Conservation (phyloP, 1,284 basidiomycete genomes). For the Puccinia polysora region DNA sequence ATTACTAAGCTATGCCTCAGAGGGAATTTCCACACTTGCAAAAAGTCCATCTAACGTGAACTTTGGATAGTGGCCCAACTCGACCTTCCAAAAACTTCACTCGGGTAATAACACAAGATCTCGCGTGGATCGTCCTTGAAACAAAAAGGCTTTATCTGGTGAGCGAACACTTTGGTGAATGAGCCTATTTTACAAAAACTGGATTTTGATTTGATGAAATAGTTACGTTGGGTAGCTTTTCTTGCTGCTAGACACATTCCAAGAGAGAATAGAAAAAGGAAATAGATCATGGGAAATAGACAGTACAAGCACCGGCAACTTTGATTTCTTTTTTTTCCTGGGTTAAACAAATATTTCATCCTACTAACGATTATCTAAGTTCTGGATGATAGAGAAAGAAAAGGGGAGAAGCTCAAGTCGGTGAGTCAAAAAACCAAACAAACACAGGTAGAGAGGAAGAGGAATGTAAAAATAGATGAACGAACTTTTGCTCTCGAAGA, state of each 20-base stretch:
- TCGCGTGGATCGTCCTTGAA: no score
- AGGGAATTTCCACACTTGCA: no score
- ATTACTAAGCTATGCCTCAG: no score
- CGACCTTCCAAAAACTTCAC: no score
- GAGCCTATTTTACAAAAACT: no score
- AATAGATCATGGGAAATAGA: slow-evolving; percentile 65
- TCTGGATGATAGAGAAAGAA: slow-evolving; percentile 85
- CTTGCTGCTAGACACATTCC: background rate
- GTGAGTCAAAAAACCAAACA: slow-evolving; percentile 32
- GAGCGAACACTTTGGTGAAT: no score
- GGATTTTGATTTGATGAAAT: no score
- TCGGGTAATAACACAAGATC: no score
- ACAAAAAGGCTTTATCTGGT: no score
- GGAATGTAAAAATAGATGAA: slow-evolving; percentile 34
- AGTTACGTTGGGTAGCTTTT: no score
- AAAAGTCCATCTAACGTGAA: no score
- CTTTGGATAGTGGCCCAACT: no score
- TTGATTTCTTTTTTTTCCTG: background rate
- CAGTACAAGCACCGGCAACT: background rate
- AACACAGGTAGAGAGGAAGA: slow-evolving; percentile 43
- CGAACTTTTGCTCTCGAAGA: slow-evolving; percentile 42
- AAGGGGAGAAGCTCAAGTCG: slow-evolving; percentile 54
- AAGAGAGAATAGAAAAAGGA: slow-evolving; percentile 61
- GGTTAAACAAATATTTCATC: slow-evolving; percentile 53
- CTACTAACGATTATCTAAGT: slow-evolving; percentile 59